Percentiles rank a stretch among this genome's conserved stretches.
These are phyloP conservation scores for Debaryomyces sp. DNA, from an alignment of 1,139 yeast species.

Conservation along the genomic window DNA sequence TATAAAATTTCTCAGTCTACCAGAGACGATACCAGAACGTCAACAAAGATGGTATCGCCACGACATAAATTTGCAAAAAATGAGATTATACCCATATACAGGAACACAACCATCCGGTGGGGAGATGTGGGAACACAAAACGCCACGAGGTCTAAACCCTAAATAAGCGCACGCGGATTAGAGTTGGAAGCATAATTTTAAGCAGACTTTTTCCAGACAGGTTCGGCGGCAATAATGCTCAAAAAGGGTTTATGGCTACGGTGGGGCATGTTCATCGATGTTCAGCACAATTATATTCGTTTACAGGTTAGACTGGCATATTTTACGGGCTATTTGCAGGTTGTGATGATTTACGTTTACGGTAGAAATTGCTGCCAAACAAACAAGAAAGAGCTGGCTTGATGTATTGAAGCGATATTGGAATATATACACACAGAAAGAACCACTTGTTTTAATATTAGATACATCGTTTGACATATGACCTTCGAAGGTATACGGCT, in stretches of 20 bases:
- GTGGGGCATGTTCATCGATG: not conserved
- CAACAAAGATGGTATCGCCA: not conserved
- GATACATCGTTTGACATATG: not conserved
- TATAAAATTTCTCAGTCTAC: constrained; percentile 5
- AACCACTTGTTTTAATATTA: not conserved
- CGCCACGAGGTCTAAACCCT: constrained; percentile 21
- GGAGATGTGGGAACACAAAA: not conserved
- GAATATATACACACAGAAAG: not conserved
- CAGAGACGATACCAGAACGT: not conserved
- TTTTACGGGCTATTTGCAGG: not conserved
- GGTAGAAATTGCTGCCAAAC: constrained; percentile 4
- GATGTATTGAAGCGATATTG: not conserved
- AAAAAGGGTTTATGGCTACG: not conserved
- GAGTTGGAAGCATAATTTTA: constrained; percentile 1
- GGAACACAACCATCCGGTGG: not conserved
- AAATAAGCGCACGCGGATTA: constrained; percentile 15
- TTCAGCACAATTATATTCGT: not conserved
- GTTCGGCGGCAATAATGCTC: not conserved
- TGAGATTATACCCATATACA: not conserved
- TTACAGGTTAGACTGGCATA: not conserved
- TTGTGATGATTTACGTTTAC: not conserved
- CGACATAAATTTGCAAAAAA: not conserved
- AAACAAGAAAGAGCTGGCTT: not conserved
- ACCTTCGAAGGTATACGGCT: not conserved
- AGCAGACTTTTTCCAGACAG: not conserved